These are phyloP conservation scores for Binderoboletus segoi DNA, from an alignment of 1,284 basidiomycete genomes.

Conservation along the genomic window DNA sequence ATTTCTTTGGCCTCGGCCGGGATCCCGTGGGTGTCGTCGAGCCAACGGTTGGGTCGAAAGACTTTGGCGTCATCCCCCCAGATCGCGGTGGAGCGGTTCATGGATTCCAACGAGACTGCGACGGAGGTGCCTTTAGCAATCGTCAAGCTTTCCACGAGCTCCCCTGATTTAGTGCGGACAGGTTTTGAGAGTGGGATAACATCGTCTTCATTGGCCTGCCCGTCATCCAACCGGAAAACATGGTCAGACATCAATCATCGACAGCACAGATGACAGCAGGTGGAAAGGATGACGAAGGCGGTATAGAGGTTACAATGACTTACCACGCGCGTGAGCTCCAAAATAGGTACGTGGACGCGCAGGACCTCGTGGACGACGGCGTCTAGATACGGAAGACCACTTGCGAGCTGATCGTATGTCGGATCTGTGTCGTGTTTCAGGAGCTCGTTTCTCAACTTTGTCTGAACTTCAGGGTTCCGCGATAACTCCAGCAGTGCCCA, in stretches of 20 bases:
- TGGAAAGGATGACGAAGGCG: too few relatives aligned
- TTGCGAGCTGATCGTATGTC: too few relatives aligned
- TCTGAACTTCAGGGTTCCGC: too few relatives aligned
- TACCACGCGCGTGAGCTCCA: constrained; percentile 46
- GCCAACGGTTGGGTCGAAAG: constrained; percentile 43
- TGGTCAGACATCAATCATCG: too few relatives aligned
- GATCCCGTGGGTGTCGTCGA: constrained; percentile 21
- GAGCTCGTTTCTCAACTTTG: too few relatives aligned
- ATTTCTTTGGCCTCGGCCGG: constrained; percentile 36
- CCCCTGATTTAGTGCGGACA: constrained; percentile 35
- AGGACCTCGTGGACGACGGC: constrained; percentile 19
- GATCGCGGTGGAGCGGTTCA: constrained; percentile 50
- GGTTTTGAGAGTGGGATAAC: constrained; percentile 46
- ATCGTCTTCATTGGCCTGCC: constrained; percentile 47
- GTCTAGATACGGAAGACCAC: too few relatives aligned
- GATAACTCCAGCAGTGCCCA: too few relatives aligned
- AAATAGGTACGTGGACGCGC: constrained; percentile 11
- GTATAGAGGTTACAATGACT: constrained; percentile 8
- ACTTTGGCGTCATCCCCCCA: constrained; percentile 45
- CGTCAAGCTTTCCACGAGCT: constrained; percentile 39
- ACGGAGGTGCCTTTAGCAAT: constrained; percentile 49
- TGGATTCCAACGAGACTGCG: constrained; percentile 41
- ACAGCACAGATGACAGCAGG: too few relatives aligned
- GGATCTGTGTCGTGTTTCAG: too few relatives aligned
- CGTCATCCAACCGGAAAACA: too few relatives aligned